Evolutionary conservation across 495 filamentous ascomycete species (phyloP).

Genomic region (Xylaria intraflava): DNA sequence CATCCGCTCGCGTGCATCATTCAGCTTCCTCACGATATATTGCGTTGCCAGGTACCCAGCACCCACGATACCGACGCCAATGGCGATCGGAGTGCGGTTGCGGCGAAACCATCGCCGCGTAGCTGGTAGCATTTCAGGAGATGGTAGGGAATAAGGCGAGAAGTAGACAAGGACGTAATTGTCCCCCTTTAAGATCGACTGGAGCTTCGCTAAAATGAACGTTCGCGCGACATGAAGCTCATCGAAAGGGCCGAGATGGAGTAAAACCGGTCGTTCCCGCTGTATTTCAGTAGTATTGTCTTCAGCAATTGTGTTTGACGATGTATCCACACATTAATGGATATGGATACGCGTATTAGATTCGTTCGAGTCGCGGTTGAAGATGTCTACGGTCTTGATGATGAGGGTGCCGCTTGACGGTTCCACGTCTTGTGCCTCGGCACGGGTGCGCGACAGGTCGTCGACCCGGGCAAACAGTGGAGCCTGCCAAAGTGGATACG

Average conservation of each 20-base stretch:
- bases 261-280: neutral
- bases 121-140: conserved; percentile 65
- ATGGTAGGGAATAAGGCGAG: neutral
- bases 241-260: neutral
- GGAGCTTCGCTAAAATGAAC: neutral
- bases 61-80: conserved; percentile 79
- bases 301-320: neutral
- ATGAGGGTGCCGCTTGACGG: neutral
- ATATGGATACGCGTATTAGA: neutral
- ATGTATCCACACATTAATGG: neutral
- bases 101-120: conserved; percentile 83
- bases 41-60: conserved; percentile 88
- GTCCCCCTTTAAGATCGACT: neutral
- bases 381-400: neutral
- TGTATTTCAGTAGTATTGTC: neutral
- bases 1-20: conserved; percentile 90
- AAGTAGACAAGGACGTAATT: neutral
- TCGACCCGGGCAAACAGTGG: too few relatives aligned
- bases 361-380: neutral
- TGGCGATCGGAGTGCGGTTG: conserved; percentile 82
- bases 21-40: conserved; percentile 85
- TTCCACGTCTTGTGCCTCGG: conserved; percentile 20
- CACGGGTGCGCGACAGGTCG: conserved; percentile 12
- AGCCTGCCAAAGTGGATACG: too few relatives aligned
- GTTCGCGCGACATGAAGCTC: conserved; percentile 1